Base-by-base conservation (phyloP, 441 rosid genomes). In the Omphalea diandra region DNA sequence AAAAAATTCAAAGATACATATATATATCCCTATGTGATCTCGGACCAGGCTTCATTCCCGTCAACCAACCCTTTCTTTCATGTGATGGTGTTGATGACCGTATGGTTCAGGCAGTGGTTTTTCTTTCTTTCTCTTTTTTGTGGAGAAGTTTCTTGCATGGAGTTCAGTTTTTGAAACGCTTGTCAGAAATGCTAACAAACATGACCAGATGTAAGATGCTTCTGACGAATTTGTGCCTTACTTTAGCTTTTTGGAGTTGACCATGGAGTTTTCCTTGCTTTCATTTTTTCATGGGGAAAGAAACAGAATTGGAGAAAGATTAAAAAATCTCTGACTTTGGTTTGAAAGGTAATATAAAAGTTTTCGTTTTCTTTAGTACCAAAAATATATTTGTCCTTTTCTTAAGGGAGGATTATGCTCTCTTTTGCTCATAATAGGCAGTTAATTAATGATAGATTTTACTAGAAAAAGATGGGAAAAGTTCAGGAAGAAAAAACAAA, bases 1-100 rank as follows among this genome's bases (percentile, higher is more conserved):
- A 40, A n/a, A 4, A 61, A 41, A 10, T 31, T 46, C 59, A 66
- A 35, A 66, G 59, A 17, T 43, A 59, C n/a, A n/a, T n/a, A n/a
- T n/a, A n/a, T 17, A 63, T 72, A 65, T 65, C 74, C 73, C 74
- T 75, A 62, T 35, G 27, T 75, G 80, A 77, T 81, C 77, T 84
- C 87, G 87, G 87, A 81, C 87, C 87, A 84, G 87, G 87, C 87
- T 84, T 84, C 87, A 84, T 81, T 81, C 87, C 87, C 76, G 81
- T 77, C 77, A 84, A 77, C 85, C 82, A 59, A 77, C 63, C 59
- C 60, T 67, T 71, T 66, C 71, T 73, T 20, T n/a, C 44, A 20
- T 55, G 31, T 1, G 68, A 64, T 35, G 57, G 18, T 17, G 56
- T 24, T 63, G 55, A 32, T 49, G n/a, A 24, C 17, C n/a, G n/a